Evolutionary conservation across 352 stramenopile species (phyloP).

Genomic region (Phytophthora megakarya): DNA sequence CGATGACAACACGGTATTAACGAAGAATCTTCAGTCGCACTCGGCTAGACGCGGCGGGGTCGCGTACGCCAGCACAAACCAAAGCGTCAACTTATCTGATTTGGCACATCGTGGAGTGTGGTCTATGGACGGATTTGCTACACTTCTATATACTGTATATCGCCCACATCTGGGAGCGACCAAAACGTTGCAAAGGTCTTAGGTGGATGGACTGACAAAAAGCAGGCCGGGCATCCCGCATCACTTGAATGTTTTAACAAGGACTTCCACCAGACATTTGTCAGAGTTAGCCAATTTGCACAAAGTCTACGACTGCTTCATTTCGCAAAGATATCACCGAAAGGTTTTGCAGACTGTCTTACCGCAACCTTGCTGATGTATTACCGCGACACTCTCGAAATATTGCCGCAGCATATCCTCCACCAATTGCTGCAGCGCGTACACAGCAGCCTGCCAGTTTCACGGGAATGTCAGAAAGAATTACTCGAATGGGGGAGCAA

Average conservation of each 20-base stretch:
- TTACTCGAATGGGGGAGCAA: not conserved
- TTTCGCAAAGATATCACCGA: constrained; percentile 1
- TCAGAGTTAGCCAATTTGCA: not conserved
- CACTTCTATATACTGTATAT: constrained; percentile 31
- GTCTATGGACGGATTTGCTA: constrained; percentile 28
- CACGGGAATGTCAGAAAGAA: not conserved
- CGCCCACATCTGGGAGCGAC: constrained; percentile 12
- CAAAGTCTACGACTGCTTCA: not conserved
- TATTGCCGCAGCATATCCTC: constrained; percentile 1
- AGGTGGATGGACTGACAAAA: constrained; percentile 14
- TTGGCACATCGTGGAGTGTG: constrained; percentile 22
- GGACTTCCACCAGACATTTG: not conserved
- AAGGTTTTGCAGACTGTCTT: constrained; percentile 15
- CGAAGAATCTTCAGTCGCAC: not conserved
- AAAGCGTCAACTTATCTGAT: constrained; percentile 18
- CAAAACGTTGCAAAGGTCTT: constrained; percentile 27
- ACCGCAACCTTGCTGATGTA: constrained; percentile 16
- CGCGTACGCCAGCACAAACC: not conserved
- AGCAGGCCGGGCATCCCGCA: constrained; percentile 7
- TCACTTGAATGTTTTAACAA: constrained; percentile 18
- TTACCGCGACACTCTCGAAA: constrained; percentile 1
- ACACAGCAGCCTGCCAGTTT: not conserved
- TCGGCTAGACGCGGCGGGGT: not conserved
- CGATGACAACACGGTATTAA: no score
- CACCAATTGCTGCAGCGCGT: not conserved